Base-by-base conservation (phyloP, 768 basidiomycete species). In the Lactifluus pinguis region DNA sequence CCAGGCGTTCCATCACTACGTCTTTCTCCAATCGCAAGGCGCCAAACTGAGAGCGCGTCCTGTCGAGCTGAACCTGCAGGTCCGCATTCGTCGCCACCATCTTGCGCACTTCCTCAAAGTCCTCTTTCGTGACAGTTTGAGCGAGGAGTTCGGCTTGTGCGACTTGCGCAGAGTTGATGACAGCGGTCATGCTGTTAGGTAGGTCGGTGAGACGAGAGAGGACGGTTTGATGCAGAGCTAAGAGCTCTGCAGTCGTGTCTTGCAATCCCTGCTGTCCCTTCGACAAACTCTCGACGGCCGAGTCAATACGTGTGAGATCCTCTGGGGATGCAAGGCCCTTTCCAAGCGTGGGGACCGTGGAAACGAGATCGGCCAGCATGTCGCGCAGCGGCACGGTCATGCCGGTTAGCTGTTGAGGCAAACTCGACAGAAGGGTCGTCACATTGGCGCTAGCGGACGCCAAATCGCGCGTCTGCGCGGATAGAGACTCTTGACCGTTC, bases 21-120 rank as follows among this genome's bases (percentile, higher is more conserved):
- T 92, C 90, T 73, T 91, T 93, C 76, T 93, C 90, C 14, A 88
- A 88, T 15, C 87, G 83, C 6, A 87, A 80, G 68, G 88, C 85
- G 0, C 89, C 88, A 66, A 89, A 85, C 14, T 84, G 83, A 21
- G 83, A 82, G 55, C 88, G 85, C 53, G 90, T 86, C 72, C 89
- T 89, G 13, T 83, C 80, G 11, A 92, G 67, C 67, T 90, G 86
- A 38, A 84, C 74, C 67, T 90, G 88, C 52, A 83, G 76, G 7
- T 92, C 89, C 8, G 80, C 74, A 69, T 89, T 90, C 17, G 76
- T 67, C 1, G 66, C 60, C 60, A 72, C 73, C 45, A 82, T 65
- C 61, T 80, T 82, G 48, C 83, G 82, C 59, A 89, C 75, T 55
- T 92, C 88, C 10, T 90, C 87, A 32, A 84, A 70, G 66, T 91